Evolutionary conservation across 352 stramenopile genomes (phyloP).

Genomic region (Globisporangium mamillatum): DNA sequence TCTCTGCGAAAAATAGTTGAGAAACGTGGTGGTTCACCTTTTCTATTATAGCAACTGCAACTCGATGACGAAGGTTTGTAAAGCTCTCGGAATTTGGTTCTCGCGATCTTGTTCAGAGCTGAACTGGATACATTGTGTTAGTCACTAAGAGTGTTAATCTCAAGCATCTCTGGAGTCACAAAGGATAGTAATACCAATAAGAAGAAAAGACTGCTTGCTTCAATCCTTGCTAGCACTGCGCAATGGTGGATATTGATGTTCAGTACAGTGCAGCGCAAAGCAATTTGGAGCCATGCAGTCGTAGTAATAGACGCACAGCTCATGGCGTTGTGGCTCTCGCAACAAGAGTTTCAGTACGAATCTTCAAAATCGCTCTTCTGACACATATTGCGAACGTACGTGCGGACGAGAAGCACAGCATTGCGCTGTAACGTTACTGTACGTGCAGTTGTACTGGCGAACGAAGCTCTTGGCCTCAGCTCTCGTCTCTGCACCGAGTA

Average conservation of each 20-base stretch:
- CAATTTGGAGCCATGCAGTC: not conserved
- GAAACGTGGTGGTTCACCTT: not conserved
- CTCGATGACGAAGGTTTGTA: not conserved
- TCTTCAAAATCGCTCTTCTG: not conserved
- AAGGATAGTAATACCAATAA: not conserved
- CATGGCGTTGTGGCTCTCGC: not conserved
- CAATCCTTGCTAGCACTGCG: not conserved
- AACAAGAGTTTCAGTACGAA: not conserved
- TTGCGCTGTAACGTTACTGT: not conserved
- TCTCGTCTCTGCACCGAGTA: not conserved
- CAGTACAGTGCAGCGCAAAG: not conserved
- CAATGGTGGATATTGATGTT: not conserved
- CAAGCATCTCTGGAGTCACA: not conserved
- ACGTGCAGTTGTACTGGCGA: not conserved
- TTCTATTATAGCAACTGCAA: not conserved
- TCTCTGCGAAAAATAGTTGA: not conserved
- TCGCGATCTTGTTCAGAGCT: not conserved
- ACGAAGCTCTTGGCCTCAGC: not conserved
- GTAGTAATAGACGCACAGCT: not conserved
- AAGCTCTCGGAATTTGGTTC: not conserved
- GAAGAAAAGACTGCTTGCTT: not conserved
- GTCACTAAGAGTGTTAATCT: not conserved
- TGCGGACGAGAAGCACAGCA: not conserved
- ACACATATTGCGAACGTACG: not conserved
- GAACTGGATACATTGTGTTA: not conserved